Evolutionary conservation across 352 stramenopile species (phyloP).

Genomic region (Phytophthora uliginosa): DNA sequence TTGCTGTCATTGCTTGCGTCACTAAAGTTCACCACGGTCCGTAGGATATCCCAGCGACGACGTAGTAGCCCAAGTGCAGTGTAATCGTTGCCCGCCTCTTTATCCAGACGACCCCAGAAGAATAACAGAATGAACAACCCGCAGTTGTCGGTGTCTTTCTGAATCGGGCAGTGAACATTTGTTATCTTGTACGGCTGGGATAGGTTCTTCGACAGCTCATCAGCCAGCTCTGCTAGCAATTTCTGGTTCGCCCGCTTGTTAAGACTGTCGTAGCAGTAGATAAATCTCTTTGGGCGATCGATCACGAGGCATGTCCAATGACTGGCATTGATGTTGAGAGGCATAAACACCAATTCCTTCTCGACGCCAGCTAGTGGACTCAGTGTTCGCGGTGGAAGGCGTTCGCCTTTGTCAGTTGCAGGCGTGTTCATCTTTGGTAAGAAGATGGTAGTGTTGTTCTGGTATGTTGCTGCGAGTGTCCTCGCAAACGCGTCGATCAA

Average conservation of each 20-base stretch:
- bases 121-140: neutral
- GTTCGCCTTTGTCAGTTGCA: neutral
- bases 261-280: conserved; percentile 17
- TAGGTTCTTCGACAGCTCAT: neutral
- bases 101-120: neutral
- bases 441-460: conserved; percentile 5
- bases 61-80: neutral
- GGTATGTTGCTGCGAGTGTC: neutral
- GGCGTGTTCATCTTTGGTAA: neutral
- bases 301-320: conserved; percentile 13
- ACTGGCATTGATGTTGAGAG: neutral
- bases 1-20: too few species aligned
- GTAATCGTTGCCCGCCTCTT: neutral
- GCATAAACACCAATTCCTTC: conserved; percentile 11
- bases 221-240: neutral
- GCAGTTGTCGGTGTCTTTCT: neutral
- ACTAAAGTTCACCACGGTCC: too few species aligned
- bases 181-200: neutral
- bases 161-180: neutral
- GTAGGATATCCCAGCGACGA: neutral
- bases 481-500: conserved; percentile 7
- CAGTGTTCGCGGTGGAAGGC: neutral
- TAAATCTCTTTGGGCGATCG: neutral
- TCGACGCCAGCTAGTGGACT: neutral
- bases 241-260: conserved; percentile 5